Base-by-base conservation (phyloP, 192 early-diverging fungal species). In the Blastocladiella britannica region DNA sequence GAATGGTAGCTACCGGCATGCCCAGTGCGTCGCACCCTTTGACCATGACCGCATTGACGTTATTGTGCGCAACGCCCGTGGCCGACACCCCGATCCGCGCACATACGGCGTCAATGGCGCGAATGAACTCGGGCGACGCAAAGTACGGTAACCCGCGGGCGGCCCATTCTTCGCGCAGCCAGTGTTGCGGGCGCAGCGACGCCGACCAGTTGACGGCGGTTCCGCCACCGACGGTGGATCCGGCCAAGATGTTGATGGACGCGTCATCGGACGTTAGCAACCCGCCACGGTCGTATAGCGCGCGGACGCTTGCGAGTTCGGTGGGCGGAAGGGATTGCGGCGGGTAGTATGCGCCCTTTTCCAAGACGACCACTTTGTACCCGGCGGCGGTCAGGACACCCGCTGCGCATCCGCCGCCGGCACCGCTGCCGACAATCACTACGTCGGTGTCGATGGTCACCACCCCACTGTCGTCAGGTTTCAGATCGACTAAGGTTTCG, bases 141-240 rank as follows among this genome's bases (percentile, higher is more conserved):
- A 88, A 85, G 58, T 79, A 69, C n/a, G 66, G 65, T 7, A 88
- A 65, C 7, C 79, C 74, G 37, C 66, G 60, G 28, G 68, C 67
- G 7, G 79, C 78, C 86, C 86, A 88, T 64, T 88, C 84, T 59
- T 79, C 70, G 0, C 84, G 76, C 8, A 84, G 73, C 59, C 67
- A 77, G 56, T 79, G 61, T 52, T 81, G 82, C 12, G 71, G 67
- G 62, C 74, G 64, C n/a, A 78, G 53, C 9, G 66, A 75, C 23
- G 73, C 70, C 26, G 62, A 67, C 82, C 84, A 85, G 63, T 85
- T 84, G 53, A 86, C 63, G 8, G 70, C 70, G 28, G 83, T 84
- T 28, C 84, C 86, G 60, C 86, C 86, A 37, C 86, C 86, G 69
- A 79, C 84, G 18, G 80, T 75, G 28, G 62, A 63, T 5, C 84